Evolutionary conservation across 208 protist genomes (phyloP), one percentile per base, ranked within the genome.

Genomic region (Trypanosoma theileri): DNA sequence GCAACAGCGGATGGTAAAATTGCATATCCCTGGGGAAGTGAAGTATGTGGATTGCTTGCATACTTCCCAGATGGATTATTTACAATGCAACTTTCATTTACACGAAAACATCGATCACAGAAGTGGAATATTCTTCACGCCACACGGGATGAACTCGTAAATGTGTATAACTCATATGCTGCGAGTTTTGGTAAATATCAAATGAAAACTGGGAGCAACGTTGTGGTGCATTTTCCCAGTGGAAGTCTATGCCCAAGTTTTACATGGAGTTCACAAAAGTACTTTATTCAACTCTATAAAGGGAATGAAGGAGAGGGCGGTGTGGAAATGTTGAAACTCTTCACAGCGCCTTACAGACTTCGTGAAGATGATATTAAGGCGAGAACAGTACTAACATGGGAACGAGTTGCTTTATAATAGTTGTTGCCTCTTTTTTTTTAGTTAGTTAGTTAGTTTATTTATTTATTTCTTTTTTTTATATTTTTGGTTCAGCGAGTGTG

Each of bases 11-110:
- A 91, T 57, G 85, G 91, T 14, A 79, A 81, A 19, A 75, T 96
- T 22, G 79, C 81, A 51, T 94, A 88, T 41, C 91, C 91, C 13
- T 96, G 91, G 91, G 91, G 91, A 11, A 79, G 85, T 10, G 76
- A 85, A 17, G 86, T 96, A 0, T 54, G 55, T 11, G 91, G 91
- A 14, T 22, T 90, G 41, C 86, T 93, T 13, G 66, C 86, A 22
- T 92, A 93, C 74, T 69, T 66, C 16, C 35, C 71, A 10, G 68
- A 61, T 22, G 84, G 78, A 3, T 53, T 73, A 40, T 92, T 83
- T 65, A 79, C 82, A n/a, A 61, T 93, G 63, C 91, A 93, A 61
- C 58, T 91, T n/a, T 59, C 75, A n/a, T 50, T 81, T 4, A 35
- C 50, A 0, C 12, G 45, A 35, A 14, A 69, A 13, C 77, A 65